Conservation (phyloP, 192 early-diverging fungal species). For the Coemansia sp. region DNA sequence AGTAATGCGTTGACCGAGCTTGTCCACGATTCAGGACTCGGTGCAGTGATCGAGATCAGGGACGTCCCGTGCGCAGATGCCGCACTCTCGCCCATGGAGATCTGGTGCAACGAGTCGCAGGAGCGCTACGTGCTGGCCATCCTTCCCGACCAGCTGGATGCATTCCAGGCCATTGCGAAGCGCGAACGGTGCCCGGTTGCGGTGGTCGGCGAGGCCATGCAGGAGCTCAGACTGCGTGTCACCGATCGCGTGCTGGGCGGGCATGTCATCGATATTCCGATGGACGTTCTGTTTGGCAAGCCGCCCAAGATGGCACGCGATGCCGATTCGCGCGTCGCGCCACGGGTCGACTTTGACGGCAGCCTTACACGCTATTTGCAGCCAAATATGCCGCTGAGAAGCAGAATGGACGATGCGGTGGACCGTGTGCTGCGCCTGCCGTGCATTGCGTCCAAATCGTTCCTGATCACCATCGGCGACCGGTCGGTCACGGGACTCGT, state of each 20-base stretch:
- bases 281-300: slow-evolving; percentile 96
- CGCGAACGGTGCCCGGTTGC: slow-evolving; percentile 93
- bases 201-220: slow-evolving; percentile 84
- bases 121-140: slow-evolving; percentile 99
- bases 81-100: slow-evolving; percentile 99
- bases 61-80: slow-evolving; percentile 89
- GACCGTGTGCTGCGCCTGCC: slow-evolving; percentile 82
- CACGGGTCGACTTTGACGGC: slow-evolving; percentile 60
- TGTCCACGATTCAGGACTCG: slow-evolving; percentile 92
- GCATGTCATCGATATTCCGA: slow-evolving; percentile 88
- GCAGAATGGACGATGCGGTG: slow-evolving; percentile 64
- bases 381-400: slow-evolving; percentile 11
- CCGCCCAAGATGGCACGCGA: slow-evolving; percentile 92
- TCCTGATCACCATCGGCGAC: slow-evolving; percentile 98
- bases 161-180: slow-evolving; percentile 74
- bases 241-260: slow-evolving; percentile 65
- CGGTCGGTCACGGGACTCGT: slow-evolving; percentile 93
- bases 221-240: slow-evolving; percentile 78
- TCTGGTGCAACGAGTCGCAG: slow-evolving; percentile 99
- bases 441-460: slow-evolving; percentile 87
- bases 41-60: slow-evolving; percentile 88
- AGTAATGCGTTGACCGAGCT: slow-evolving; percentile 98
- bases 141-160: slow-evolving; percentile 60
- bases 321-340: slow-evolving; percentile 58
- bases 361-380: slow-evolving; percentile 63